Conservation (phyloP, 495 filamentous ascomycete species). For the Podospora bellae-mahoneyi region DNA sequence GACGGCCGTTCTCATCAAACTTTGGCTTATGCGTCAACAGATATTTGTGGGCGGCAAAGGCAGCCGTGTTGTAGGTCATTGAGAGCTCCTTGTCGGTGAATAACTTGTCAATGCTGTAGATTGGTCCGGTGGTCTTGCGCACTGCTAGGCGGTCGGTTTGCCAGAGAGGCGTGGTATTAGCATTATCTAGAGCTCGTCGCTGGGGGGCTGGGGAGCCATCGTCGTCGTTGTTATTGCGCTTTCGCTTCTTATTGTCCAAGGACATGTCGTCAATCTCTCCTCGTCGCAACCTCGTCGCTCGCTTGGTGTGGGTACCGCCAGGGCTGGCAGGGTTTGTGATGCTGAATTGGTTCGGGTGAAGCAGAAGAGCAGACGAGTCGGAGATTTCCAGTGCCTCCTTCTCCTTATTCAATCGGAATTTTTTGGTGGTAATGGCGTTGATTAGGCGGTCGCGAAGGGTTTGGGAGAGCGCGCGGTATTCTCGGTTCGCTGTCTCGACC, state of each 20-base stretch:
- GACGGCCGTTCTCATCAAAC: conserved; percentile 46
- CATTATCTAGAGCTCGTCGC: conserved; percentile 46
- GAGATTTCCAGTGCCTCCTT: conserved; percentile 85
- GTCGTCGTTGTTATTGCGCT: conserved; percentile 71
- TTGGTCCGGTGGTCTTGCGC: conserved; percentile 47
- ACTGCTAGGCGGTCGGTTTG: conserved; percentile 43
- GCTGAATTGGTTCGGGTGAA: conserved; percentile 90
- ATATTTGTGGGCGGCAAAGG: conserved; percentile 58
- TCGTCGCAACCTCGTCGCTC: conserved; percentile 76
- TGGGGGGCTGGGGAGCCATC: conserved; percentile 65
- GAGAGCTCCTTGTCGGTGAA: conserved; percentile 92
- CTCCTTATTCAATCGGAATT: conserved; percentile 72
- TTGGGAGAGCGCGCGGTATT: conserved; percentile 69
- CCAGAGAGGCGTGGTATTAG: conserved; percentile 57
- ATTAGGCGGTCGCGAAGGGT: conserved; percentile 84
- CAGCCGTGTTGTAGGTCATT: conserved; percentile 67
- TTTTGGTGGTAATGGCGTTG: conserved; percentile 70
- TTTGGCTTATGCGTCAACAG: conserved; percentile 50
- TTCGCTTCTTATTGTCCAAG: conserved; percentile 71
- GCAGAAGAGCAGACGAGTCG: conserved; percentile 80
- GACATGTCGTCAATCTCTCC: conserved; percentile 70
- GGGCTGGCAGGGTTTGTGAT: conserved; percentile 76
- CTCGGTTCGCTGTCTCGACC: conserved; percentile 71
- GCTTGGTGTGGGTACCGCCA: conserved; percentile 72
- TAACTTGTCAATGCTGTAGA: conserved; percentile 80